Evolutionary conservation across 352 stramenopile genomes (phyloP), one percentile per base, ranked within the genome.

Genomic region (Thraustochytrium sp.): DNA sequence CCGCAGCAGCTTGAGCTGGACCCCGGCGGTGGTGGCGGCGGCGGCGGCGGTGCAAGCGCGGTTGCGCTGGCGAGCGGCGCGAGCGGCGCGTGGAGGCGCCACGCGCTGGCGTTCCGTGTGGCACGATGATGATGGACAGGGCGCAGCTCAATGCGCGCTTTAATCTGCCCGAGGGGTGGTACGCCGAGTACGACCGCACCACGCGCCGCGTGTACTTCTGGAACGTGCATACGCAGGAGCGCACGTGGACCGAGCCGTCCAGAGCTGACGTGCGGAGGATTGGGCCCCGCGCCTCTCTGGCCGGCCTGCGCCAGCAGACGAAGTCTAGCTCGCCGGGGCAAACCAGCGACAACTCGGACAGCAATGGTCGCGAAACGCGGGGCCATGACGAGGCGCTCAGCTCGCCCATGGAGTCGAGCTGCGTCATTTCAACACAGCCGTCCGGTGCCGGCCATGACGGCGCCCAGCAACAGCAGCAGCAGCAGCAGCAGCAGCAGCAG

Each of bases 181-280:
- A 46, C 31, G 68, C 68, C 4, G 68, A 61, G 53, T 63, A 75
- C 29, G 68, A 80, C 68, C 11, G 40, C 4, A 80, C 16, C 31
- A 46, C 48, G 9, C 9, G 40, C 23, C 34, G 46, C 18, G 31
- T 65, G 3, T 80, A 80, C 68, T 80, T 55, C 53, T 80, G 68
- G 68, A 80, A 80, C 53, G 44, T 80, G 36, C 9, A 49, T 11
- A 80, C 68, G n/a, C 76, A 80, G 53, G 68, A 80, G 34, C 68
- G 68, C 44, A 80, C 68, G 31, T 80, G 68, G 68, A 72, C 23
- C 5, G 49, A 62, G 49, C 65, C 65, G 9, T 62, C 65, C 11
- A 21, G 59, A 11, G 34, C 59, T 11, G 59, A 72, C 40, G 13
- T 44, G 34, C 59, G 59, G 9, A 72, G 2, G 1, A 21, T 29